Base-by-base conservation (phyloP, 2,329 filamentous ascomycete species). In the Atkinsonella texensis region DNA sequence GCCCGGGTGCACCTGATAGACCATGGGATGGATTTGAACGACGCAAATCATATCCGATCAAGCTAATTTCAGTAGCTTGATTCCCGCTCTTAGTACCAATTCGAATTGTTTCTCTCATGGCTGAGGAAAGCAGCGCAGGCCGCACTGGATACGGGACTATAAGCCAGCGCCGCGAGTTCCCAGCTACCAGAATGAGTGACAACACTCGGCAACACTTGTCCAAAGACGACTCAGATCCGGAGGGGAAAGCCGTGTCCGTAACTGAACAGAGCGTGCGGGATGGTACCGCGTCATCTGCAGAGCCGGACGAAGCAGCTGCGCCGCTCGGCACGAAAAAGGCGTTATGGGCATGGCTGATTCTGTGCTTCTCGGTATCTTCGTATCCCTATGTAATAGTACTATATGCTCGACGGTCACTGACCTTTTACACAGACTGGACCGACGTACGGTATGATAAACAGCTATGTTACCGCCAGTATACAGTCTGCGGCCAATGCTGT, bases 401-500 rank as follows among this genome's bases (percentile, higher is more conserved):
- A n/a, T 13, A 39, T 15, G 15, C 31, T 8, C 17, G 39, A 0
- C 8, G n/a, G 41, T 12, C 5, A n/a, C 33, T 17, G 10, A 35
- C 38, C 2, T 2, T 17, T 38, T 31, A n/a, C 13, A 31, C 9
- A 57, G 56, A 57, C 56, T 1, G 56, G 56, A 12, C 56, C 56
- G 17, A 57, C 56, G 12, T 54, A 28, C 32, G 46, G 53, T 50
- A 56, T 57, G 56, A 52, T 57, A 10, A 57, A 53, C 39, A 53
- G 18, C 17, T 57, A 57, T 49, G 56, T 57, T 10, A 57, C 56
- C 11, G 56, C 56, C 17, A 57, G 56, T 31, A 57, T 57, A 12
- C 56, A 57, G 31, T 55, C 56, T 2, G 56, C 55, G 9, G 56
- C 56, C 15, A 57, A 57, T 31, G 53, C 55, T 3, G 56, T 57